Evolutionary conservation across 805 yeast genomes (phyloP), one percentile per base, ranked within the genome.

Genomic region (Hemisphaericaspora nanyangensis): DNA sequence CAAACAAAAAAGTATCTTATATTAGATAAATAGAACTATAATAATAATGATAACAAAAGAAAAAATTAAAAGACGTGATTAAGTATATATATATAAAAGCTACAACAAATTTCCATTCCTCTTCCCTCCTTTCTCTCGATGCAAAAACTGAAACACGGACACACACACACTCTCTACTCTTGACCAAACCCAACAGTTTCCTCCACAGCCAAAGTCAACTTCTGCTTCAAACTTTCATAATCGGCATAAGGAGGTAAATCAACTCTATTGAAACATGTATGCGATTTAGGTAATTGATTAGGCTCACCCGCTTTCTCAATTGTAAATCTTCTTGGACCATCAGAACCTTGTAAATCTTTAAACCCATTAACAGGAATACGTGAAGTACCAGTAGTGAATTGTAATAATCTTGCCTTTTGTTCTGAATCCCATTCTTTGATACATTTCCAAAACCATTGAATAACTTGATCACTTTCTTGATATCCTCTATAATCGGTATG

Each of bases 101-200:
- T n/a, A n/a, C n/a, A n/a, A n/a, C n/a, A n/a, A n/a, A n/a, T n/a
- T n/a, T n/a, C 10, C 25, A 6, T 20, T 10, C 10, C 25, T 20
- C 25, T 20, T 20, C 10, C 25, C 25, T 20, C 10, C 25, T 20
- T 20, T 20, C 25, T 7, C 11, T 22, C 26, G n/a, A n/a, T 29
- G 31, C 31, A 29, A 29, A 7, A 29, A 19, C 10, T n/a, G 20
- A 6, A 17, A 31, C 27, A 31, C n/a, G 26, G 16, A 16, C 34
- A 27, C n/a, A 29, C 16, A 29, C 13, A 10, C 16, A 10, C 25
- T 15, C 13, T 22, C 51, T 70, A 91, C 73, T 93, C 99, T 70
- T 93, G 98, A 43, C 99, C 99, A 60, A 93, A 93, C 35, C 99
- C 99, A 60, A 93, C 93, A 12, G 99, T 93, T 68, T 93, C 98